phyloP scores from a whole-genome alignment of 2,329 filamentous ascomycete species.

The Sclerotinia borealis region DNA sequence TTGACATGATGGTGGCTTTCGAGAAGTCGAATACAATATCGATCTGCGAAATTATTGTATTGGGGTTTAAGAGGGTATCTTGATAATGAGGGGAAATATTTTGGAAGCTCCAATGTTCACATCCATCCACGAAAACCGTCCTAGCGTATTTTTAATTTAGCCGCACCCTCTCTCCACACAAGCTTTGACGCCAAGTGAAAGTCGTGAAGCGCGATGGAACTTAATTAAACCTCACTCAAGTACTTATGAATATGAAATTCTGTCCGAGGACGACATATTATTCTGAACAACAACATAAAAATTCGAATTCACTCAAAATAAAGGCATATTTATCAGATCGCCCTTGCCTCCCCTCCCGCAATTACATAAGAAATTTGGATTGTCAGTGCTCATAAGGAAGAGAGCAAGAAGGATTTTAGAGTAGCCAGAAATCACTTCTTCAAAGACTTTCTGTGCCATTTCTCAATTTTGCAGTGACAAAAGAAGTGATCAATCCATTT shows the following conservation, averaged over 20 bases:
- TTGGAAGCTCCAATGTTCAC: conserved; percentile 3
- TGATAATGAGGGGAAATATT: not conserved
- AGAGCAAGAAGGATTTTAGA: conserved; percentile 24
- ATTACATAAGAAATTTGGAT: conserved; percentile 3
- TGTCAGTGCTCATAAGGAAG: not conserved
- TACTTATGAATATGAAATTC: not conserved
- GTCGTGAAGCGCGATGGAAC: conserved; percentile 7
- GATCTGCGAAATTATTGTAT: conserved; percentile 1
- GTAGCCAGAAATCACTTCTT: conserved; percentile 33
- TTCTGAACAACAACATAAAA: not conserved
- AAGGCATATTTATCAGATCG: not conserved
- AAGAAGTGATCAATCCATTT: conserved; percentile 15
- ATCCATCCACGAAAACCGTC: no score
- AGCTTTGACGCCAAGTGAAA: conserved; percentile 10
- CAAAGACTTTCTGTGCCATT: conserved; percentile 34
- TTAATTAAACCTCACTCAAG: not conserved
- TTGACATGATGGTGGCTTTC: conserved; percentile 32
- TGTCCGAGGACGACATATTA: not conserved
- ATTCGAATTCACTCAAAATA: not conserved
- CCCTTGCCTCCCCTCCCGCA: not conserved
- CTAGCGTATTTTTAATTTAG: conserved; percentile 11
- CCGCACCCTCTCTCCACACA: conserved; percentile 9
- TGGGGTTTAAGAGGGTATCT: not conserved
- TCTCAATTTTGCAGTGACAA: conserved; percentile 15
- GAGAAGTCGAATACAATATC: not conserved